A percentile compares a stretch with the other conserved stretches of the same genome.
phyloP scores from a whole-genome alignment of 139 green algal species.

The Edaphochlamys debaryana region DNA sequence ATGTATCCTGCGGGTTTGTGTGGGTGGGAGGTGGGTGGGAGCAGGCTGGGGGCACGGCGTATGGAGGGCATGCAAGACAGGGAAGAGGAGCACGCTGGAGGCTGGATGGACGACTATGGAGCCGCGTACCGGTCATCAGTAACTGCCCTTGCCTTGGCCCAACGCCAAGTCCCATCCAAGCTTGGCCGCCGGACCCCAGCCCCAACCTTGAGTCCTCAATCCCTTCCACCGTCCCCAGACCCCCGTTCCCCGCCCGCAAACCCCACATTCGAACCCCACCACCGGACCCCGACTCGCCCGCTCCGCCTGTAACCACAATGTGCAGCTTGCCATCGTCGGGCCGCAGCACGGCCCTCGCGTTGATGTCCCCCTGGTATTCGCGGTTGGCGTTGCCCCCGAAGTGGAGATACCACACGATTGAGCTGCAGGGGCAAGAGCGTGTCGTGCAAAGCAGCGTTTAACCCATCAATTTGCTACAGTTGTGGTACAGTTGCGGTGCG shows the following conservation, averaged over 20 bases:
- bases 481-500: not conserved
- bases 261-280: too few species aligned
- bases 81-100: not conserved
- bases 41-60: not conserved
- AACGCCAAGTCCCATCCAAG: not conserved
- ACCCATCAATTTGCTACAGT: not conserved
- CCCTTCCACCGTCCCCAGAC: too few species aligned
- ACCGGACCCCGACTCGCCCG: too few species aligned
- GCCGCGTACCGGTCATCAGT: not conserved
- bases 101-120: not conserved
- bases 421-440: not conserved
- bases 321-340: slow-evolving; percentile 41
- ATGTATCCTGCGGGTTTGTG: slow-evolving; percentile 71
- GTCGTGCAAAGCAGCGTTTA: not conserved
- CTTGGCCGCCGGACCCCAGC: too few species aligned
- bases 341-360: not conserved
- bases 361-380: not conserved
- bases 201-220: too few species aligned
- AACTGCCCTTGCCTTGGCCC: too few species aligned
- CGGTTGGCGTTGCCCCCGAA: not conserved
- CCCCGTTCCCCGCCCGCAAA: too few species aligned
- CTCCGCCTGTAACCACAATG: slow-evolving; percentile 69
- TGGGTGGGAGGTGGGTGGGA: not conserved
- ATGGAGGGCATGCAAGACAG: too few species aligned
- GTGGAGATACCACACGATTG: slow-evolving; percentile 22